Evolutionary conservation across 2,329 filamentous ascomycete species (phyloP), one percentile per base, ranked within the genome.

Genomic region (Cryphonectria japonica): DNA sequence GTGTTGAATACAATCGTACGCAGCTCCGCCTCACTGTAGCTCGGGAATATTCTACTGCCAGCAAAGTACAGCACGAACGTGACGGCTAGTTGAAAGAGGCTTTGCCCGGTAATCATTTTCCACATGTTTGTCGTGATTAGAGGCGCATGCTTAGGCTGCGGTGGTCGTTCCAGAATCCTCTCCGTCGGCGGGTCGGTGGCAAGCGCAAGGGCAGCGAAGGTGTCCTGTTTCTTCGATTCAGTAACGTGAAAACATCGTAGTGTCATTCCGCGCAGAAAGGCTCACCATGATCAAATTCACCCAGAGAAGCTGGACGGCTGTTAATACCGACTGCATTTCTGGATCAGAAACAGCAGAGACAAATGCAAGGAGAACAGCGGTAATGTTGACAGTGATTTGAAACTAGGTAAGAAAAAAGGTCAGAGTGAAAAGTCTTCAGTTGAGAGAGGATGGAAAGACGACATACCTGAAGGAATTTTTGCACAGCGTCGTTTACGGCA

Each of bases 71-170:
- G 82, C 0, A 86, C 80, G 67, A 90, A 86, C 0, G 88, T 86
- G 13, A 89, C 84, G n/a, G 80, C 80, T 7, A 91, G 82, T 76
- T 91, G 89, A 76, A 85, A 89, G 69, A 91, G 84, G 41, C 87
- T 83, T 75, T 91, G 88, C 3, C 88, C 88, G 41, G 86, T 82
- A 66, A 91, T 89, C 85, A 90, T 90, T 80, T 91, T 91, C 87
- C 87, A 90, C 88, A 90, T 90, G 69, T 83, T 91, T 71, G 88
- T 82, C 0, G 90, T 93, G 75, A 95, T 93, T 2, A 95, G 84
- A 0, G 92, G 87, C 0, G 92, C 90, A 65, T 88, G 90, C 77
- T 94, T 94, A 7, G 81, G 79, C 73, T 86, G 83, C 0, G 85
- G 85, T 32, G 80, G 78, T 57, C 89, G 84, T 72, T 90, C 80